Base-by-base conservation (phyloP, 495 filamentous ascomycete species). In the Penicillium salamii region DNA sequence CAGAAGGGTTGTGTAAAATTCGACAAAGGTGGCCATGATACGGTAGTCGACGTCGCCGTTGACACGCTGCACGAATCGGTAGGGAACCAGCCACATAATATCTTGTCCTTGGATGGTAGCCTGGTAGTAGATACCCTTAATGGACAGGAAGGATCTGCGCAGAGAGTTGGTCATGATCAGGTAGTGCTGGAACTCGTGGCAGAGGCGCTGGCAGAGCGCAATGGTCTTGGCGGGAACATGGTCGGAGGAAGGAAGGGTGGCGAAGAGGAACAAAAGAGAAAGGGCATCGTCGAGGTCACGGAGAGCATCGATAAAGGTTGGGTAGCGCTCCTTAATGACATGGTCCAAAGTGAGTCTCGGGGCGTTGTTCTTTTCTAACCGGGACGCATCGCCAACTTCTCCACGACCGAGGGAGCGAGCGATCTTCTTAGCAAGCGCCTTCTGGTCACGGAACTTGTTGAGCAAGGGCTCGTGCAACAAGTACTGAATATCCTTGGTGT, bases 81-180 rank as follows among this genome's bases (percentile, higher is more conserved):
- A 97, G 2, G 93, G 93, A 3, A 96, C 93, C 15, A 98, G 76
- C 93, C 93, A 98, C 63, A 98, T 75, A 42, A 97, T 86, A 57
- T 98, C 93, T 68, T 97, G 92, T n/a, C 92, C 92, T 63, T 96
- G 90, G 41, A 98, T 92, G 38, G 88, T 97, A 7, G 91, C 95
- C 74, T 98, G 95, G 71, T 97, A 98, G 72, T 98, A 98, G 60
- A 98, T 97, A 62, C 93, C 93, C 77, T 97, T 98, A 69, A 98
- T 97, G 1, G 90, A 96, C 42, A 98, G 77, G 73, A 98, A 98
- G 5, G 90, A 95, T 71, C 95, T 97, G 59, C 90, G 86, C 46
- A 98, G 76, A 40, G 87, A 89, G 69, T 95, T 84, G 17, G 91
- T 89, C 36, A 81, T 78, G 65, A 98, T 98, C 46, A 98, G 78